phyloP scores from a whole-genome alignment of 1,284 basidiomycete genomes.

The Ganoderma resinaceum region DNA sequence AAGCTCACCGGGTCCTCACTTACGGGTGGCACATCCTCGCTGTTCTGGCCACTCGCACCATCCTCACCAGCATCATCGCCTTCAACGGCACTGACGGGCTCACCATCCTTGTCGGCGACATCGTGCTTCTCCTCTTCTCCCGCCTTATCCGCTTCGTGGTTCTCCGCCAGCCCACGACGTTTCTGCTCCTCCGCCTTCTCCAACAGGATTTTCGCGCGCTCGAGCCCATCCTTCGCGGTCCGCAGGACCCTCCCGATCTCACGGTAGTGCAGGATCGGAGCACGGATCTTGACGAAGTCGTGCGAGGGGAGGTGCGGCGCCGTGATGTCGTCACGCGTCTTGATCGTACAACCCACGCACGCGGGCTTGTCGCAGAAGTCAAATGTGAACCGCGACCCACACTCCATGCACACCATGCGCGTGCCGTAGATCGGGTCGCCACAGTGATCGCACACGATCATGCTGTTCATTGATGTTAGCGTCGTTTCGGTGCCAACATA shows the following conservation, averaged over 20 bases:
- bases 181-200: slow-evolving; percentile 2
- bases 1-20: background rate
- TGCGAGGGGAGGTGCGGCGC: slow-evolving; percentile 38
- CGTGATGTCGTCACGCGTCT: slow-evolving; percentile 29
- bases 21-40: background rate
- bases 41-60: background rate
- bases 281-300: slow-evolving; percentile 39
- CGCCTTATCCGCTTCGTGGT: background rate
- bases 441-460: slow-evolving; percentile 32
- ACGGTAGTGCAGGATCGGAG: slow-evolving; percentile 33
- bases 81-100: background rate
- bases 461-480: background rate
- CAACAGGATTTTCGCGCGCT: slow-evolving; percentile 29
- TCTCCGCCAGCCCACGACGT: background rate
- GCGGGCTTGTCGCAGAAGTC: slow-evolving; percentile 36
- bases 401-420: slow-evolving; percentile 36
- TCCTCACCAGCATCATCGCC: background rate
- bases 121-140: background rate
- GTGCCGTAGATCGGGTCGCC: slow-evolving; percentile 30
- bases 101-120: background rate
- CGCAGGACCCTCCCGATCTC: slow-evolving; percentile 31
- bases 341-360: slow-evolving; percentile 11
- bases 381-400: slow-evolving; percentile 27
- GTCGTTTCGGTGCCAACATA: background rate
- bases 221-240: slow-evolving; percentile 26